phyloP scores from a whole-genome alignment of 768 basidiomycete species.

The Phaeolepiota aurea region DNA sequence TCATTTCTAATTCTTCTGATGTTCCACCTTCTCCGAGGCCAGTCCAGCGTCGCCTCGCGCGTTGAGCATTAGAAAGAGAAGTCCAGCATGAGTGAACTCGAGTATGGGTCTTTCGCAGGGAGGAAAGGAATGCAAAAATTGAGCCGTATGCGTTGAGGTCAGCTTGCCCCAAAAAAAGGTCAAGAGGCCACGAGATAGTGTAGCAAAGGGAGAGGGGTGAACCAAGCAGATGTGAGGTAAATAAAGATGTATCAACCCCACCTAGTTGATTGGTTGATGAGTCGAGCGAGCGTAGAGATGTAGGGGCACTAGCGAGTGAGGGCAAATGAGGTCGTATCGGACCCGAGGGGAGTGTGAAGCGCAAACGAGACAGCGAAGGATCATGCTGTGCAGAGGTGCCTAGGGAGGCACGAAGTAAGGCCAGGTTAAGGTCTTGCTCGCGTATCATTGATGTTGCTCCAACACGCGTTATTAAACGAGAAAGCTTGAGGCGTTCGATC shows the following conservation, averaged over 20 bases:
- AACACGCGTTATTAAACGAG: constrained; percentile 61
- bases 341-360: constrained; percentile 73
- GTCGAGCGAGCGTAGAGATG: constrained; percentile 30
- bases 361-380: constrained; percentile 61
- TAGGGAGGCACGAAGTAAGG: constrained; percentile 78
- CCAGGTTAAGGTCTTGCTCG: constrained; percentile 85
- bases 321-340: constrained; percentile 78
- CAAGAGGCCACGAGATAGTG: constrained; percentile 76
- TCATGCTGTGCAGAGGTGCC: constrained; percentile 88
- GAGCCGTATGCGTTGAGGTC: constrained; percentile 70
- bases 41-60: constrained; percentile 79
- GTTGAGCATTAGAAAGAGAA: constrained; percentile 77
- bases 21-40: constrained; percentile 84
- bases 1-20: constrained; percentile 54
- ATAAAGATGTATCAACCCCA: constrained; percentile 35
- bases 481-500: constrained; percentile 75
- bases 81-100: constrained; percentile 79
- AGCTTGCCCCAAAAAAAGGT: constrained; percentile 75
- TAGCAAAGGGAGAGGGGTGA: constrained; percentile 68
- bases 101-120: constrained; percentile 77
- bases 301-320: constrained; percentile 38
- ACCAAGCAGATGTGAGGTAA: constrained; percentile 73
- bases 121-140: constrained; percentile 76
- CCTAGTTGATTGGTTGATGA: constrained; percentile 18
- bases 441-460: constrained; percentile 71